These are phyloP conservation scores for Gnomoniopsis sp. DNA, from an alignment of 2,329 filamentous ascomycete genomes.

Conservation along the genomic window DNA sequence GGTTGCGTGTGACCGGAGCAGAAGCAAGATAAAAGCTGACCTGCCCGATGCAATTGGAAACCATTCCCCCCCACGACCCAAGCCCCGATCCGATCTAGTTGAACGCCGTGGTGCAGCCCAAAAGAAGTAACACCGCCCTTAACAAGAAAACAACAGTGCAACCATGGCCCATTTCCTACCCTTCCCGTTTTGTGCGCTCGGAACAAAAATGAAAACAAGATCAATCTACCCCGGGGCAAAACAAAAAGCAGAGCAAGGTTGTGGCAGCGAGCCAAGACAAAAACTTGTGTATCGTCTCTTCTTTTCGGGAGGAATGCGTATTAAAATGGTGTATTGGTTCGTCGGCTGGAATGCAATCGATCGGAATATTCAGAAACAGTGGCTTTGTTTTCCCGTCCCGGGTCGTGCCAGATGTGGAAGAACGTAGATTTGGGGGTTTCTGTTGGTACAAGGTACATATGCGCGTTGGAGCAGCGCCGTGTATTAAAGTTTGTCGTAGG, in stretches of 20 bases:
- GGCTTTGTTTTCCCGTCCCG: conserved; percentile 3
- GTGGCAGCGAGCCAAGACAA: conserved; percentile 29
- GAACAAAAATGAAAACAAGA: conserved; percentile 7
- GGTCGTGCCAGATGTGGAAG: conserved; percentile 1
- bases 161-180: conserved; percentile 13
- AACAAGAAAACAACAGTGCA: conserved; percentile 8
- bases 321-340: conserved; percentile 28
- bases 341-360: conserved; percentile 24
- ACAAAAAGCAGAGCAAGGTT: not conserved
- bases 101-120: conserved; percentile 31
- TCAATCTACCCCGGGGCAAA: not conserved
- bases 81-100: conserved; percentile 20
- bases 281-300: conserved; percentile 23
- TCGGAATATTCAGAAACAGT: conserved; percentile 14
- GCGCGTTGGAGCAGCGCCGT: conserved; percentile 11
- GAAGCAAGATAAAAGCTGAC: conserved; percentile 16
- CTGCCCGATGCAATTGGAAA: conserved; percentile 5
- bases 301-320: conserved; percentile 26
- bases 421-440: not conserved
- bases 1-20: conserved; percentile 17
- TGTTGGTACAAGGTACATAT: conserved; percentile 17
- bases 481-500: conserved; percentile 16
- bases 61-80: conserved; percentile 12
- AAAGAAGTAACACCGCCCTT: conserved; percentile 25
- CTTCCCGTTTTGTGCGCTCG: conserved; percentile 19